Conservation (phyloP, 202 grass and related monocot genomes). For the Digitaria exilis region DNA sequence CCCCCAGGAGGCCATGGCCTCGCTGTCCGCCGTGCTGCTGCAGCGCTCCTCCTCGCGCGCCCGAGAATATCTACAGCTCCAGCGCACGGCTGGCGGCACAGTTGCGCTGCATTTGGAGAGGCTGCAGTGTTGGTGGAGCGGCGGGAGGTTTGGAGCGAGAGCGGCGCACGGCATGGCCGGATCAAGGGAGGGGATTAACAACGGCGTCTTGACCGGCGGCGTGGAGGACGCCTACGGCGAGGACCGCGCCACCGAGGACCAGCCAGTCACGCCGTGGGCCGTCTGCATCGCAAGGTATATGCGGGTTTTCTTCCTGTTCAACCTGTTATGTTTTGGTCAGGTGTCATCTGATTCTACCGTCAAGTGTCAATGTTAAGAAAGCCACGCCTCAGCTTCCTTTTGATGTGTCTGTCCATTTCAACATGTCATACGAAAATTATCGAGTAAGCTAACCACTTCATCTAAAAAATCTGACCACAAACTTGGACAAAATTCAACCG, state of each 20-base stretch:
- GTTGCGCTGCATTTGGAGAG: slow-evolving; percentile 20
- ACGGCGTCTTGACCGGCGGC: slow-evolving; percentile 61
- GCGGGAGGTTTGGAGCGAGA: slow-evolving; percentile 22
- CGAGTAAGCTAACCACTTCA: background rate
- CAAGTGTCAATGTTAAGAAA: background rate
- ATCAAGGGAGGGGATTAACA: slow-evolving; percentile 35
- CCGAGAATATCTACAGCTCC: slow-evolving; percentile 35
- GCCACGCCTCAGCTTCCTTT: background rate
- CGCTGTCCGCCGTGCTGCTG: slow-evolving; percentile 32
- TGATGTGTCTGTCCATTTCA: background rate
- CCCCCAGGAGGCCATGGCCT: slow-evolving; percentile 31
- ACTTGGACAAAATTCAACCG: background rate
- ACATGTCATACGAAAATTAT: background rate
- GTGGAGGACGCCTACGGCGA: slow-evolving; percentile 92
- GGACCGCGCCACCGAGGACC: slow-evolving; percentile 83
- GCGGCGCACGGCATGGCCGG: slow-evolving; percentile 50
- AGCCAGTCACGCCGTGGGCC: slow-evolving; percentile 84
- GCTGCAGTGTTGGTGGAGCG: background rate
- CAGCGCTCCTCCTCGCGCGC: slow-evolving; percentile 26
- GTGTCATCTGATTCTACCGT: background rate
- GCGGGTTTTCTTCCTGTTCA: background rate
- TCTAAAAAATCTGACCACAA: background rate
- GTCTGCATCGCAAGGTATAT: slow-evolving; percentile 72
- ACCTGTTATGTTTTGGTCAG: background rate
- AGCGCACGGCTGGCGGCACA: background rate